Conservation (phyloP, 345 rosid species). For the thale cress (Arabidopsis thaliana) region TAIR10.1 NC_003070.9:8065501-8066000, state of each 20-base stretch:
- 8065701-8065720: slow-evolving; percentile 86
- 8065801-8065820: slow-evolving; percentile 55
- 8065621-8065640: slow-evolving; percentile 78
- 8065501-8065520: slow-evolving; percentile 92
- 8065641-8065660: slow-evolving; percentile 92
- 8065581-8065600: slow-evolving; percentile 81
- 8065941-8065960: slow-evolving; percentile 94
- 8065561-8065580: slow-evolving; percentile 91
- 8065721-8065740: slow-evolving; percentile 67
- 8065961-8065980: slow-evolving; percentile 83
- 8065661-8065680: slow-evolving; percentile 91
- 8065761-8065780: slow-evolving; percentile 56
- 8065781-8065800: slow-evolving; percentile 46
- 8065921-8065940: slow-evolving; percentile 90
- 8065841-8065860: slow-evolving; percentile 51
- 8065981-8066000: slow-evolving; percentile 80
- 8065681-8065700: slow-evolving; percentile 91
- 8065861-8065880: slow-evolving; percentile 54
- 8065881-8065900: slow-evolving; percentile 59
- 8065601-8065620: slow-evolving; percentile 93
- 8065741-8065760: slow-evolving; percentile 52
- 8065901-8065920: slow-evolving; percentile 66
- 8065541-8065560: slow-evolving; percentile 88
- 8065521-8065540: slow-evolving; percentile 99
- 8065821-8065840: slow-evolving; percentile 50